Percentiles rank a stretch among this genome's conserved stretches.
phyloP scores from a whole-genome alignment of 345 rosid genomes.

The Camelina laxa region DNA sequence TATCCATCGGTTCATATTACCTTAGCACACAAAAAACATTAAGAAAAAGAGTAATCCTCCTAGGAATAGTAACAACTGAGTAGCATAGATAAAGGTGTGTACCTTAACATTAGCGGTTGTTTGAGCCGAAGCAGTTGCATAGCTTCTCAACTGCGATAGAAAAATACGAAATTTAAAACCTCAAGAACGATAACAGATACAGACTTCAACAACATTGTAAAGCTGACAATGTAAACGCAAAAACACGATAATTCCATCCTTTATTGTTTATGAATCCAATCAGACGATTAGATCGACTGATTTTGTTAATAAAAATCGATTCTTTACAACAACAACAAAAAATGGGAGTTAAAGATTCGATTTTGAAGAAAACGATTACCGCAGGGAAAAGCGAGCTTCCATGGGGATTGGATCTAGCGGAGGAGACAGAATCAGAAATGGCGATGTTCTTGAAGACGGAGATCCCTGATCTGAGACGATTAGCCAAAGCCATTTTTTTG shows the following conservation, averaged over 20 bases:
- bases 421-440: constrained; percentile 49
- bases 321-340: not conserved
- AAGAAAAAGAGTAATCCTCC: too few relatives aligned
- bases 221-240: not conserved
- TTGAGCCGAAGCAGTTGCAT: constrained; percentile 54
- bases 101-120: constrained; percentile 73
- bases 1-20: constrained; percentile 4
- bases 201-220: not conserved
- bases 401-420: constrained; percentile 47
- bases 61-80: too few relatives aligned
- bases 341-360: constrained; percentile 16
- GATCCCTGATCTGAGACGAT: constrained; percentile 74
- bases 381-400: constrained; percentile 55
- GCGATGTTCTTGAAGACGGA: constrained; percentile 55
- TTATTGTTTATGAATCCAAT: not conserved
- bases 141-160: constrained; percentile 60
- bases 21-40: too few relatives aligned
- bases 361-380: constrained; percentile 46
- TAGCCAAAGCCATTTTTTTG: constrained; percentile 58
- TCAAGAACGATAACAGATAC: not conserved
- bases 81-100: too few relatives aligned
- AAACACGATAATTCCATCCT: not conserved
- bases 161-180: not conserved
- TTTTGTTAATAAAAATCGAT: not conserved
- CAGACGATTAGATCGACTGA: not conserved